Evolutionary conservation across 1,139 yeast species (phyloP), one percentile per base, ranked within the genome.

Genomic region (Geotrichum citri-aurantii): DNA sequence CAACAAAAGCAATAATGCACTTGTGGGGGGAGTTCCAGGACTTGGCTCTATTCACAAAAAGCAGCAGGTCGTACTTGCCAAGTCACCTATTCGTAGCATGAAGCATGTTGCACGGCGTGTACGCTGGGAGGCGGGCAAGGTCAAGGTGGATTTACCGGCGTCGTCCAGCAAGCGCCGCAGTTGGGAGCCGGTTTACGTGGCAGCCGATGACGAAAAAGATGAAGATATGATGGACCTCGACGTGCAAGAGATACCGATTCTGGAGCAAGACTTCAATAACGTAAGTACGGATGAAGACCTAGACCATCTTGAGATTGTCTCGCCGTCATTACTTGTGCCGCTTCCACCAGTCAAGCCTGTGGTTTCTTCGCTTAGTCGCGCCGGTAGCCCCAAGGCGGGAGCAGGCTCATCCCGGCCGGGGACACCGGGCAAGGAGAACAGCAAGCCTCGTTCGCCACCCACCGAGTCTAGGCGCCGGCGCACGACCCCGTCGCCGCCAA

Each of bases 91-190:
- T 12, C 55, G 52, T 3, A 60, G 61, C 11, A 50, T 53, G 37
- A 60, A 64, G n/a, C 65, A 63, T 48, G 61, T 68, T 3, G 54
- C 65, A 4, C 67, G 66, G 50, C 58, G 69, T 29, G 69, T 68
- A 1, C 53, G 69, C 55, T 68, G 71, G 71, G 68, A 66, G 44
- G 65, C 59, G 42, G 52, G 51, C 31, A 52, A 56, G 17, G 29
- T 55, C 21, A 14, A 29, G 8, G 44, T 50, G 21, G 55, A 56
- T 51, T 4, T 48, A 27, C 27, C 33, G 21, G 31, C n/a, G 2
- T 26, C 23, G 7, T 21, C 33, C 17, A 17, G 10, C 23, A 48
- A 48, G 19, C 23, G 37, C 51, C 17, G 26, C 19, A 37, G 44
- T 17, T n/a, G 44, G 19, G 44, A n/a, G 19, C 44, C 44, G 17